A percentile compares a stretch with the other conserved stretches of the same genome.
Conservation (phyloP, 768 basidiomycete species). For the Amanita pseudoporphyria region DNA sequence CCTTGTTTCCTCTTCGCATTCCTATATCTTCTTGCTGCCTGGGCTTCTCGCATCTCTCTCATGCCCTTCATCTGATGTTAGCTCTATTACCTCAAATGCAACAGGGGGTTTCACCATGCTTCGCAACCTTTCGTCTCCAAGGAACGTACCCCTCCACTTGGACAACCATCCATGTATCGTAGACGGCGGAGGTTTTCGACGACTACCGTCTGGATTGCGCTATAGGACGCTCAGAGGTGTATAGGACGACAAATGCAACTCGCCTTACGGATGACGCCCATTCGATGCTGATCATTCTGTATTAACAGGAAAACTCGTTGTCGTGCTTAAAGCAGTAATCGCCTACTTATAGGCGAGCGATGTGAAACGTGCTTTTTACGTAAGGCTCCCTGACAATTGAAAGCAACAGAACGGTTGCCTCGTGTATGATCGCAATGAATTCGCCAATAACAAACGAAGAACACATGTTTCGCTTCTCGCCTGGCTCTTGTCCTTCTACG, state of each 20-base stretch:
- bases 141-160: slow-evolving; percentile 67
- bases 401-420: background rate
- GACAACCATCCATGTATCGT: slow-evolving; percentile 70
- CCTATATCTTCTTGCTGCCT: slow-evolving; percentile 15
- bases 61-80: slow-evolving; percentile 37
- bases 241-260: slow-evolving; percentile 2
- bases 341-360: background rate
- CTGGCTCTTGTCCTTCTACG: background rate
- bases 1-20: slow-evolving; percentile 15
- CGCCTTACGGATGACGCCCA: slow-evolving; percentile 35
- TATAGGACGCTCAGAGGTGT: slow-evolving; percentile 13
- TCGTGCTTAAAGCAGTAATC: background rate
- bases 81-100: background rate
- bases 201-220: slow-evolving; percentile 35
- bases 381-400: background rate
- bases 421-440: background rate
- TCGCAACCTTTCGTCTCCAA: slow-evolving; percentile 51
- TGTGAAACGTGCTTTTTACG: background rate
- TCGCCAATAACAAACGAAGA: background rate
- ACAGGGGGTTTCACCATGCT: slow-evolving; percentile 26
- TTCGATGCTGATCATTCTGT: slow-evolving; percentile 38
- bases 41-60: slow-evolving; percentile 57
- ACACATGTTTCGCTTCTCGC: background rate
- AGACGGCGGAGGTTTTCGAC: slow-evolving; percentile 40
- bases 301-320: slow-evolving; percentile 6